These are phyloP conservation scores for Coemansia erecta DNA, from an alignment of 192 early-diverging fungal genomes.

Conservation along the genomic window DNA sequence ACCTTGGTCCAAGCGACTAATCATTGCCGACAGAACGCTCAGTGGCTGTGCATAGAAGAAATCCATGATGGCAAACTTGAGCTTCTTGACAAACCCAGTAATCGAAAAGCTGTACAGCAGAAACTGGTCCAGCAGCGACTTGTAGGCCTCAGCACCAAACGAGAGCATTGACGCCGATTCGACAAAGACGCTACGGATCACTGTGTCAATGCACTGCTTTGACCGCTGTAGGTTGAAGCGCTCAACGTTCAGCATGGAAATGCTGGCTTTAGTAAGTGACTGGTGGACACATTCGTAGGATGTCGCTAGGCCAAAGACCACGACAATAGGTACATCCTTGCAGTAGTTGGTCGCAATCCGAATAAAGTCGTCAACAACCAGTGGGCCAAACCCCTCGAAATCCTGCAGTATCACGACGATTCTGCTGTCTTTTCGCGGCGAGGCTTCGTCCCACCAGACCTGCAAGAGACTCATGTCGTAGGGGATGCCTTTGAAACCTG, in stretches of 20 bases:
- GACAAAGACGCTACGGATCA: constrained; percentile 63
- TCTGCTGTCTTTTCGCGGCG: constrained; percentile 6
- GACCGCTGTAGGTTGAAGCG: constrained; percentile 79
- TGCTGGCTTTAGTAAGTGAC: constrained; percentile 67
- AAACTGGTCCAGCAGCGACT: constrained; percentile 77
- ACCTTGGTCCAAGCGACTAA: constrained; percentile 2
- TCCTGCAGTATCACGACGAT: constrained; percentile 81
- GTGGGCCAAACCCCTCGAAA: constrained; percentile 78
- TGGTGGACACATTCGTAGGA: constrained; percentile 81
- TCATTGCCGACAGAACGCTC: constrained; percentile 59
- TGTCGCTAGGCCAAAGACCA: constrained; percentile 85
- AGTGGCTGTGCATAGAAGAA: constrained; percentile 85
- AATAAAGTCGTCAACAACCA: constrained; percentile 73
- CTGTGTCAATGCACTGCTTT: constrained; percentile 64
- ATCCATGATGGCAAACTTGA: constrained; percentile 86
- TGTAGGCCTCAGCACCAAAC: constrained; percentile 69
- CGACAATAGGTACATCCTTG: constrained; percentile 68
- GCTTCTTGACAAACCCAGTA: constrained; percentile 63
- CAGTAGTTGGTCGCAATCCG: constrained; percentile 65
- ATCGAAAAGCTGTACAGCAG: constrained; percentile 79
- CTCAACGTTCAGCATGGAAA: constrained; percentile 72
- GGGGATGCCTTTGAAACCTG: constrained; percentile 38
- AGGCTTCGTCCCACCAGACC: constrained; percentile 59
- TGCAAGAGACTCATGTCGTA: constrained; percentile 69
- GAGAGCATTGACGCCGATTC: constrained; percentile 53